Percentiles rank a stretch among this genome's conserved stretches.
These are phyloP conservation scores for Purshia tridentata DNA, from an alignment of 306 rosid species.

Conservation along the genomic window DNA sequence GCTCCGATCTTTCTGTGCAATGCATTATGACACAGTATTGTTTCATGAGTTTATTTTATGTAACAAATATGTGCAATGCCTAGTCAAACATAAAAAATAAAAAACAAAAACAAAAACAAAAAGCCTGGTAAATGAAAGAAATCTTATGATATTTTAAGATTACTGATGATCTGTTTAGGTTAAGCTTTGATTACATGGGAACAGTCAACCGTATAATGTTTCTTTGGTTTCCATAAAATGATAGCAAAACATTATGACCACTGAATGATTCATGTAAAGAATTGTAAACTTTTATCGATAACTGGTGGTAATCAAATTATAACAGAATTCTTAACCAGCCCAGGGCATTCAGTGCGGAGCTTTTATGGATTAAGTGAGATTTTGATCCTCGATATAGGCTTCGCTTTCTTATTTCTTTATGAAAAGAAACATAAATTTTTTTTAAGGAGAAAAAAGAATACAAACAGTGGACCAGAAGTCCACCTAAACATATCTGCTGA, in stretches of 20 bases:
- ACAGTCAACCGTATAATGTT: not conserved
- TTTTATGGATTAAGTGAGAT: too few relatives aligned
- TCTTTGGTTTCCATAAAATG: not conserved
- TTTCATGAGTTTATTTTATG: conserved; percentile 10
- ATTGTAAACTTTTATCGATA: not conserved
- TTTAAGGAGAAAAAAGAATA: too few relatives aligned
- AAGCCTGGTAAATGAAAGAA: not conserved
- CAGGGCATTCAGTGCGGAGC: too few relatives aligned
- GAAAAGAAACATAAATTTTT: too few relatives aligned
- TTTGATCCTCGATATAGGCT: too few relatives aligned
- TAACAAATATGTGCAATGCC: conserved; percentile 12
- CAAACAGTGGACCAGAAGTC: too few relatives aligned
- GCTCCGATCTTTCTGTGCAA: conserved; percentile 79
- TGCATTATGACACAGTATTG: conserved; percentile 31
- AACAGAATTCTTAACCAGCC: too few relatives aligned
- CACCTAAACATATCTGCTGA: too few relatives aligned
- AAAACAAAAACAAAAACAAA: not conserved
- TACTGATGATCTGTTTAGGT: too few relatives aligned
- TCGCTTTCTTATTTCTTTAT: too few relatives aligned
- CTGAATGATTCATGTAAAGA: not conserved
- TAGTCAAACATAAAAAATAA: not conserved
- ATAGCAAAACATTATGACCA: not conserved
- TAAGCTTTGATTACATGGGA: too few relatives aligned
- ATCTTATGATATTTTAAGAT: not conserved
- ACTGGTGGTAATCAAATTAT: too few relatives aligned